Evolutionary conservation across 345 rosid genomes (phyloP), one percentile per base, ranked within the genome.

Genomic region (Eucalyptus viminalis): DNA sequence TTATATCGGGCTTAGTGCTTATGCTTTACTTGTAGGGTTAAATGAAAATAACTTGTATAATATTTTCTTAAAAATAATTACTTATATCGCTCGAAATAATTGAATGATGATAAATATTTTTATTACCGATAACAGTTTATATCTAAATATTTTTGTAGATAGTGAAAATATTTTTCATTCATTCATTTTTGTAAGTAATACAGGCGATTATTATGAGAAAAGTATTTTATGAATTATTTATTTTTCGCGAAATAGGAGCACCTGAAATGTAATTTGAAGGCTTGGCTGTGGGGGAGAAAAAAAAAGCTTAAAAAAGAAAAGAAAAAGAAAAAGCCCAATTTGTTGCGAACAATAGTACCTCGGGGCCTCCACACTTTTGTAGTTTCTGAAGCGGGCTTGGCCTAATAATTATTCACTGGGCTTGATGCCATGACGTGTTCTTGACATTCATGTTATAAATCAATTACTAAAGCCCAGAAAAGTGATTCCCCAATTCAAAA

Each of bases 121-220:
- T 8, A 65, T 65, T 65, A 65, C 3, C 1, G 1, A 7, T 2
- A 6, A 14, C 1, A 7, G 5, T n/a, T 65, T n/a, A 65, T n/a
- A 3, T 14, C 5, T 14, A 14, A n/a, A 65, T 65, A 65, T 65
- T n/a, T 65, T n/a, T 8, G 21, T 1, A 14, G 2, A 65, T 31
- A 4, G 5, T n/a, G 10, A 65, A 6, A 29, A 29, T 29, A 62
- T n/a, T 65, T 6, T 65, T 65, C 29, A 56, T 65, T 65, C 0
- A 15, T 65, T n/a, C 11, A 65, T 0, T 7, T n/a, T n/a, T 8
- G 2, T n/a, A 65, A n/a, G 17, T 29, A 65, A 65, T 3, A 0
- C 0, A 4, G 1, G 21, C 0, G 17, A 4, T 65, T n/a, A 65
- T n/a, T 65, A 8, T 65, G 4, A n/a, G 9, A 14, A 15, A 14